Conservation (phyloP, 352 stramenopile genomes). For the Phytophthora foliorum region DNA sequence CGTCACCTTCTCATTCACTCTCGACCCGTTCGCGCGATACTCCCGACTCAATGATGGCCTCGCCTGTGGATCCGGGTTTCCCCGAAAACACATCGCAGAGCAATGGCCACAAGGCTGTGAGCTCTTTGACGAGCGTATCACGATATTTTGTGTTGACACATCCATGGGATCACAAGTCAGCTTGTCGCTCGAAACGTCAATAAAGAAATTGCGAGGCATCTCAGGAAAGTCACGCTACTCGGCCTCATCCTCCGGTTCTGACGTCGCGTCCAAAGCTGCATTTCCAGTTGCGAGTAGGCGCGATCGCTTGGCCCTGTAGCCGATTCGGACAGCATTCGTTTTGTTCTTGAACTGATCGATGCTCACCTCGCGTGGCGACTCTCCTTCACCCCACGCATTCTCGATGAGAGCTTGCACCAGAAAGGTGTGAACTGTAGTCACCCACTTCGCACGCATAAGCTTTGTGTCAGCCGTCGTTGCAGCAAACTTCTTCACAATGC, state of each 20-base stretch:
- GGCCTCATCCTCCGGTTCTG: slow-evolving; percentile 1
- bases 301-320: slow-evolving; percentile 2
- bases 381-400: background rate
- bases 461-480: slow-evolving; percentile 8
- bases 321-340: background rate
- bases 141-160: slow-evolving; percentile 8
- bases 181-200: background rate
- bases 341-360: slow-evolving; percentile 8
- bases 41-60: slow-evolving; percentile 16
- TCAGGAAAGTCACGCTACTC: slow-evolving; percentile 8
- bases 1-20: background rate
- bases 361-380: background rate
- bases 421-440: background rate
- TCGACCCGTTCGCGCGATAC: background rate
- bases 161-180: slow-evolving; percentile 13
- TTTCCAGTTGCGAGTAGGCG: slow-evolving; percentile 1
- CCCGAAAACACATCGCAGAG: slow-evolving; percentile 15
- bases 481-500: slow-evolving; percentile 7
- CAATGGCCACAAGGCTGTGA: slow-evolving; percentile 13
- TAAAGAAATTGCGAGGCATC: slow-evolving; percentile 15
- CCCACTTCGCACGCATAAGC: slow-evolving; percentile 1
- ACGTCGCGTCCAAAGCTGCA: background rate
- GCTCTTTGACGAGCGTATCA: background rate
- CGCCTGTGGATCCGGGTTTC: slow-evolving; percentile 11
- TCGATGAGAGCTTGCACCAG: background rate